Evolutionary conservation across 148 eudicot genomes (phyloP).

Genomic region (Pharnaceum exiguum): DNA sequence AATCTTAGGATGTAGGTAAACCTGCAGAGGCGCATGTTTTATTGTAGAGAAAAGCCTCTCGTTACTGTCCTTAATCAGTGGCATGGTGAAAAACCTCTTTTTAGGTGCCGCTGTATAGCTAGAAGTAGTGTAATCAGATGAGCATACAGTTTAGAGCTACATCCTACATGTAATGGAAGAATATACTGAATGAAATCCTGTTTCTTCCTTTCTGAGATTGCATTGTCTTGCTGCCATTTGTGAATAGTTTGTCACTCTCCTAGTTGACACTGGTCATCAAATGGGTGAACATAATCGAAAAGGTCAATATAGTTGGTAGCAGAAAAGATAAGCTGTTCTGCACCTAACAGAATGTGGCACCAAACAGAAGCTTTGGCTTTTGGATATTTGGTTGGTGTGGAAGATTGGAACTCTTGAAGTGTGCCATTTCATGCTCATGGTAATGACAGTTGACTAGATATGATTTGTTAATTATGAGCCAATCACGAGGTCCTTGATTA

Average conservation of each 20-base stretch:
- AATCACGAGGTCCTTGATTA: too few species aligned
- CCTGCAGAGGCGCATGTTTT: conserved; percentile 14
- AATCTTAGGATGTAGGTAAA: conserved; percentile 20
- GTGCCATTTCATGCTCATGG: not conserved
- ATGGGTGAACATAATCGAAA: not conserved
- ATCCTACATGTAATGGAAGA: not conserved
- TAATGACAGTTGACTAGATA: too few species aligned
- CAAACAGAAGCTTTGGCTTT: not conserved
- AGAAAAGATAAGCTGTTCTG: conserved; percentile 8
- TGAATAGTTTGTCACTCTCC: too few species aligned
- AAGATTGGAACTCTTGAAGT: too few species aligned
- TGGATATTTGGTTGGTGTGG: not conserved
- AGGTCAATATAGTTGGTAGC: conserved; percentile 5
- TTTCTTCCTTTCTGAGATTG: conserved; percentile 4
- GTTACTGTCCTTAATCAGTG: not conserved
- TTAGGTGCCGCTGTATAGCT: not conserved
- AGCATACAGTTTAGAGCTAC: conserved; percentile 10
- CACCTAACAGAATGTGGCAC: conserved; percentile 9
- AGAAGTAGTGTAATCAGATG: conserved; percentile 10
- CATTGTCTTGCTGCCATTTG: not conserved
- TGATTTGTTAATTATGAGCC: too few species aligned
- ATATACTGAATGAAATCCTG: not conserved
- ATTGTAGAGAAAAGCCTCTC: conserved; percentile 11
- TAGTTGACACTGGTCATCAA: too few species aligned
- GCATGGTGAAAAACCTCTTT: not conserved